Evolutionary conservation across 306 rosid species (phyloP).

Genomic region (Cucumis hystrix): DNA sequence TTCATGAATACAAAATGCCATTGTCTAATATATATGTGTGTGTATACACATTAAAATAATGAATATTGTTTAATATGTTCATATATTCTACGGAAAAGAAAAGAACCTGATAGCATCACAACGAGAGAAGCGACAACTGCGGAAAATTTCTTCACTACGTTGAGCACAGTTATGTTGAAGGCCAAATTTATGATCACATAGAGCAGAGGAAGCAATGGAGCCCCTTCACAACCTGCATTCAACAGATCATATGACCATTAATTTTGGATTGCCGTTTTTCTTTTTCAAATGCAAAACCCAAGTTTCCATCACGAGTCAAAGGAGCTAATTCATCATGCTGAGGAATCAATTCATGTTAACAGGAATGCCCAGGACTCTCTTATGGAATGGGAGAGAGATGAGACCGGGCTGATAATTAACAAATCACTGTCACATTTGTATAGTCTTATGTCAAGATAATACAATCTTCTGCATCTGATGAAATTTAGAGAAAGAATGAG

Average conservation of each 20-base stretch:
- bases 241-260: not conserved
- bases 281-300: not conserved
- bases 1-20: not conserved
- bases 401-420: not conserved
- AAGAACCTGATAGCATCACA: constrained; percentile 68
- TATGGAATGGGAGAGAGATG: not conserved
- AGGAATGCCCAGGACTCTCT: not conserved
- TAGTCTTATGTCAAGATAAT: not conserved
- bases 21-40: not conserved
- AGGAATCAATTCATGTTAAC: not conserved
- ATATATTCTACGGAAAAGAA: constrained; percentile 4
- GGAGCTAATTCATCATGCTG: not conserved
- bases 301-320: not conserved
- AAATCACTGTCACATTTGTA: not conserved
- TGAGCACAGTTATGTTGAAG: constrained; percentile 67
- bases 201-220: constrained; percentile 82
- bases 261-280: not conserved
- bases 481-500: not conserved
- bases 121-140: constrained; percentile 74
- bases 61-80: not conserved
- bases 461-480: not conserved
- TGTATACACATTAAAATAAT: too few relatives aligned
- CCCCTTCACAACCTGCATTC: constrained; percentile 70
- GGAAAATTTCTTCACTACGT: constrained; percentile 58
- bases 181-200: constrained; percentile 51